These are phyloP conservation scores for Kodamaea fungicola DNA, from an alignment of 1,139 yeast genomes.

Conservation along the genomic window DNA sequence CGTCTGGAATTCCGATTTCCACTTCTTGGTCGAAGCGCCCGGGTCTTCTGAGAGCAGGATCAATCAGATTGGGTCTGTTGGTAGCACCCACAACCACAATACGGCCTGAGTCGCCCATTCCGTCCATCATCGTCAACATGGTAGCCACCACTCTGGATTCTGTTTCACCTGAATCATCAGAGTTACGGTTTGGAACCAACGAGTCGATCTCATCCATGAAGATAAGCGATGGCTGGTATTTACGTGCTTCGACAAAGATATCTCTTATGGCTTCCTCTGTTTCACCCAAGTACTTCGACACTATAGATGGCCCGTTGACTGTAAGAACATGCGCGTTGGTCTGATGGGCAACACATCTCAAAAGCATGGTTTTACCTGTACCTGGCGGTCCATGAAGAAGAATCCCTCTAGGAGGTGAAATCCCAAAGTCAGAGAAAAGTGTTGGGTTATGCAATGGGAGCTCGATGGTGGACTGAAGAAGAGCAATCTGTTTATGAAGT, in stretches of 20 bases:
- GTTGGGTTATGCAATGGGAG: conserved; percentile 79
- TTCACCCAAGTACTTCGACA: conserved; percentile 89
- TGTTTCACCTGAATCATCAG: conserved; percentile 85
- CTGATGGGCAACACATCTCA: conserved; percentile 76
- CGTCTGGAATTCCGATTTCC: conserved; percentile 77
- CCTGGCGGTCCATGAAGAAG: conserved; percentile 96
- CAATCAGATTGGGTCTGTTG: conserved; percentile 77
- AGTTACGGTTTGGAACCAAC: conserved; percentile 74
- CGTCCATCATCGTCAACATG: conserved; percentile 83
- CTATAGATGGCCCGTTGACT: conserved; percentile 88
- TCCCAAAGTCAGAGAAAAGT: conserved; percentile 79
- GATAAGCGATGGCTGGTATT: conserved; percentile 81
- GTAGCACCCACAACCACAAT: conserved; percentile 79
- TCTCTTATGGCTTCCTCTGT: conserved; percentile 81
- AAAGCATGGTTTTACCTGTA: conserved; percentile 90
- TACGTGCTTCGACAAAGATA: conserved; percentile 79
- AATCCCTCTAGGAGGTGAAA: conserved; percentile 87
- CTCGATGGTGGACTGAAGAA: conserved; percentile 66
- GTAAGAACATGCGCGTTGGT: conserved; percentile 75
- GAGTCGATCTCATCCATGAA: conserved; percentile 94
- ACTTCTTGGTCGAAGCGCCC: conserved; percentile 90
- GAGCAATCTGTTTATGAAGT: conserved; percentile 55
- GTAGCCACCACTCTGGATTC: conserved; percentile 91
- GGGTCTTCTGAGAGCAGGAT: conserved; percentile 49
- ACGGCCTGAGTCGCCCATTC: conserved; percentile 67